Conservation (phyloP, 371 early-diverging fungal species). For the Basidiobolus meristosporus region DNA sequence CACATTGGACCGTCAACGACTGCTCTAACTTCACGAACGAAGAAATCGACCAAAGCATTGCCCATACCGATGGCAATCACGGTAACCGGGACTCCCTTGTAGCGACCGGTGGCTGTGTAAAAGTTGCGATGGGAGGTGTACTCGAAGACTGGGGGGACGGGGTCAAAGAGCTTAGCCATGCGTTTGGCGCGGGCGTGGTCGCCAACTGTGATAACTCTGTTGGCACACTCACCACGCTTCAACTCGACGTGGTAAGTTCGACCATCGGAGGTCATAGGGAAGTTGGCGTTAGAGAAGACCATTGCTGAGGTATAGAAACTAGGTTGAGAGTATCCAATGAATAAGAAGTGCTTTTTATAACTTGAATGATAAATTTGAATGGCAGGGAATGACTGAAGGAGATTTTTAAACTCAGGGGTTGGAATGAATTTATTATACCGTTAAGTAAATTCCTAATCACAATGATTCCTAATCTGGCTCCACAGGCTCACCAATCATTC, state of each 20-base stretch:
- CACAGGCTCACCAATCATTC: too few relatives aligned
- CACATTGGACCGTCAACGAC: constrained; percentile 65
- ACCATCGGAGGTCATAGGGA: constrained; percentile 61
- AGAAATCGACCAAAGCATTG: constrained; percentile 81
- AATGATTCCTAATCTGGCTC: too few relatives aligned
- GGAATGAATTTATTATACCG: too few relatives aligned
- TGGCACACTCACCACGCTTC: constrained; percentile 66
- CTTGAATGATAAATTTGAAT: too few relatives aligned
- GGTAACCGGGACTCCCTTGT: constrained; percentile 54
- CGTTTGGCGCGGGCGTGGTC: constrained; percentile 61
- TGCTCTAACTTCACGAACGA: constrained; percentile 77
- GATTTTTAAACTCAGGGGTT: too few relatives aligned
- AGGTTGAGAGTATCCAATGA: too few relatives aligned
- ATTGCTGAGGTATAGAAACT: too few relatives aligned
- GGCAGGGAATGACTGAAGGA: too few relatives aligned
- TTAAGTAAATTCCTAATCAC: too few relatives aligned
- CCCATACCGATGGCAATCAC: constrained; percentile 88
- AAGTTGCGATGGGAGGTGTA: constrained; percentile 60
- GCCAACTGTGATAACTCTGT: constrained; percentile 84
- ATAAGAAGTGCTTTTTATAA: too few relatives aligned
- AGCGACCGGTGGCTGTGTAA: constrained; percentile 79
- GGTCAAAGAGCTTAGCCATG: constrained; percentile 39
- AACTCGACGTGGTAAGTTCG: constrained; percentile 78
- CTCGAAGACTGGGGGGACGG: constrained; percentile 11
- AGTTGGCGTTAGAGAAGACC: constrained; percentile 53